Conservation (phyloP, 306 rosid species). For the Alnus rubra region DNA sequence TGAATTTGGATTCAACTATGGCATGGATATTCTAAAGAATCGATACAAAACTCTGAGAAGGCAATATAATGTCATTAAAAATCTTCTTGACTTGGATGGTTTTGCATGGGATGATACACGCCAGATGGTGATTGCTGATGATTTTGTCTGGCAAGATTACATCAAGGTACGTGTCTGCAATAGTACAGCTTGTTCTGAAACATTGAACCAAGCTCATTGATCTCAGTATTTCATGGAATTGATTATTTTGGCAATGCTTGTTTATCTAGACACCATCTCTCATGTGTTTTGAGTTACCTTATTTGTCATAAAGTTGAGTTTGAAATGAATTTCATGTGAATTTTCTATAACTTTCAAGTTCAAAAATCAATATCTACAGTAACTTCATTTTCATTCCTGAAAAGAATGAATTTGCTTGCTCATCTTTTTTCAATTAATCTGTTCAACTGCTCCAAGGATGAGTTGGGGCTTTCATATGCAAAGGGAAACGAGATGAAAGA, state of each 20-base stretch:
- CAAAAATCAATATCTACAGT: neutral
- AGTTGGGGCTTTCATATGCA: slow-evolving; percentile 1
- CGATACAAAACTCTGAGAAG: slow-evolving; percentile 72
- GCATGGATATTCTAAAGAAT: slow-evolving; percentile 69
- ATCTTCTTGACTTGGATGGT: slow-evolving; percentile 66
- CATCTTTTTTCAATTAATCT: neutral
- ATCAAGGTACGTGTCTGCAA: slow-evolving; percentile 50
- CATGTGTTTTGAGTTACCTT: neutral
- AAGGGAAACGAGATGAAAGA: neutral
- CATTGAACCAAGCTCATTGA: neutral
- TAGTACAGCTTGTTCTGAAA: neutral
- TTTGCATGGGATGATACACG: slow-evolving; percentile 77
- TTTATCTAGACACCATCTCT: neutral
- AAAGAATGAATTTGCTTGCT: neutral
- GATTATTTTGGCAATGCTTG: neutral
- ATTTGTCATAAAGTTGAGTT: neutral
- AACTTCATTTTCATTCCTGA: neutral
- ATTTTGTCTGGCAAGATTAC: slow-evolving; percentile 74
- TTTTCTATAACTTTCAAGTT: neutral
- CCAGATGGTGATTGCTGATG: slow-evolving; percentile 77
- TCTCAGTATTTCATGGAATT: neutral
- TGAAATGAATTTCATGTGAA: neutral
- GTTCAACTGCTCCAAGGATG: neutral
- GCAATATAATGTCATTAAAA: slow-evolving; percentile 61
- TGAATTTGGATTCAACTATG: slow-evolving; percentile 65